A percentile compares a stretch with the other conserved stretches of the same genome.
Conservation (phyloP, 805 yeast species). For the Wickerhamiella azyma region DNA sequence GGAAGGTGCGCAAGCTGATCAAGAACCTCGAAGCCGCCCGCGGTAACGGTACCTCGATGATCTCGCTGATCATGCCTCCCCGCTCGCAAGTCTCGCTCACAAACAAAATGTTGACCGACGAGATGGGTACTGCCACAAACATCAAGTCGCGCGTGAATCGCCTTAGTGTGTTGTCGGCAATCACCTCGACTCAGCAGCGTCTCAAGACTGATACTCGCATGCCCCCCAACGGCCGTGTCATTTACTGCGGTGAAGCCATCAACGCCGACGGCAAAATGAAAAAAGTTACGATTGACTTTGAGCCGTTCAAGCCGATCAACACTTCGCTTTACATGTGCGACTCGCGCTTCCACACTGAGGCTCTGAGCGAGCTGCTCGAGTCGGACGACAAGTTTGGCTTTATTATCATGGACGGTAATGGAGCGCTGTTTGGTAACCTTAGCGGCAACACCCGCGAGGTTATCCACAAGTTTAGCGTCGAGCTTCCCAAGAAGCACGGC, state of each 20-base stretch:
- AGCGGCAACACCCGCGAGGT: conserved; percentile 96
- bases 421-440: conserved; percentile 86
- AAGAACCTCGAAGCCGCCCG: conserved; percentile 79
- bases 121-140: conserved; percentile 97
- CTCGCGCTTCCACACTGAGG: conserved; percentile 97
- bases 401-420: conserved; percentile 99
- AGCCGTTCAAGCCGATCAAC: conserved; percentile 97
- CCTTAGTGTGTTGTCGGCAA: conserved; percentile 87
- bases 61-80: conserved; percentile 91
- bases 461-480: conserved; percentile 90
- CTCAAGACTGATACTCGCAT: conserved; percentile 77
- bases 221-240: conserved; percentile 89
- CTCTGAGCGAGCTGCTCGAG: conserved; percentile 82
- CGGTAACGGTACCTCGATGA: conserved; percentile 99
- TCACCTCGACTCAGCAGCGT: conserved; percentile 95
- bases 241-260: conserved; percentile 96
- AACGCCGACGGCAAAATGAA: conserved; percentile 97
- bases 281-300: conserved; percentile 91
- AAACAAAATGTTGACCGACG: conserved; percentile 90
- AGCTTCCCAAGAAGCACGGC: conserved; percentile 98
- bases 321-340: conserved; percentile 94
- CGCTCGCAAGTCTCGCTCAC: conserved; percentile 79
- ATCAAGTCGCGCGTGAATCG: conserved; percentile 97
- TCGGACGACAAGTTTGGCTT: conserved; percentile 94
- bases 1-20: conserved; percentile 94